These are phyloP conservation scores for Quercus agrifolia DNA, from an alignment of 306 rosid genomes.

Conservation along the genomic window DNA sequence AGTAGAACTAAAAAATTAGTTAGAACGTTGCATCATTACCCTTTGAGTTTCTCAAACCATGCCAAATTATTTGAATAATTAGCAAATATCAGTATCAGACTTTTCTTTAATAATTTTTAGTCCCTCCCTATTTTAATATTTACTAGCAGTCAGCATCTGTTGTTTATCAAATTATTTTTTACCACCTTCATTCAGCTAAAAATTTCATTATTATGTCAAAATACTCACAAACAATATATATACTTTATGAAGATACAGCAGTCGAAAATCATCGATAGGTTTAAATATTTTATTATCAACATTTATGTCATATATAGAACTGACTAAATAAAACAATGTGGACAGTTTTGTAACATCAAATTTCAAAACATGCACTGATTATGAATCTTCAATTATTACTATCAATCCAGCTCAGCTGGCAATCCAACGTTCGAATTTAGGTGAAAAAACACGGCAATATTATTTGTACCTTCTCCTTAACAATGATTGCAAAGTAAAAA, in stretches of 20 bases:
- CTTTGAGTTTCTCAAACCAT: background rate
- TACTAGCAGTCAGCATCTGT: background rate
- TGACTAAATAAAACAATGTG: too few species aligned
- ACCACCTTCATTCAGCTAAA: too few species aligned
- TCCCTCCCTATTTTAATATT: background rate
- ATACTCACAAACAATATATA: background rate
- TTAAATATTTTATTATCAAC: background rate
- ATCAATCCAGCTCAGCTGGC: conserved; percentile 4
- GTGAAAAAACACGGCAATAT: background rate
- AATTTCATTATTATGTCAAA: too few species aligned
- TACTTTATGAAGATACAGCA: background rate
- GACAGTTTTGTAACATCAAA: too few species aligned
- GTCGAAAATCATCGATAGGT: background rate
- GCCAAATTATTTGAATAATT: background rate
- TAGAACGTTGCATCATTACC: background rate
- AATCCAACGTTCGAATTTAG: conserved; percentile 27
- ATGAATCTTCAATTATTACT: background rate
- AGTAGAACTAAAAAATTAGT: too few species aligned
- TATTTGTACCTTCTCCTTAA: background rate
- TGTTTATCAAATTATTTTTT: background rate
- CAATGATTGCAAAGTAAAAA: conserved; percentile 1
- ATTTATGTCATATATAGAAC: too few species aligned
- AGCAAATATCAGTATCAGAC: background rate
- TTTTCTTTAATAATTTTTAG: background rate
- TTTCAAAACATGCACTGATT: too few species aligned